Percentiles rank a stretch among this genome's conserved stretches.
Evolutionary conservation across 2,329 filamentous ascomycete species (phyloP).

Genomic region (Monosporascus cannonballus): DNA sequence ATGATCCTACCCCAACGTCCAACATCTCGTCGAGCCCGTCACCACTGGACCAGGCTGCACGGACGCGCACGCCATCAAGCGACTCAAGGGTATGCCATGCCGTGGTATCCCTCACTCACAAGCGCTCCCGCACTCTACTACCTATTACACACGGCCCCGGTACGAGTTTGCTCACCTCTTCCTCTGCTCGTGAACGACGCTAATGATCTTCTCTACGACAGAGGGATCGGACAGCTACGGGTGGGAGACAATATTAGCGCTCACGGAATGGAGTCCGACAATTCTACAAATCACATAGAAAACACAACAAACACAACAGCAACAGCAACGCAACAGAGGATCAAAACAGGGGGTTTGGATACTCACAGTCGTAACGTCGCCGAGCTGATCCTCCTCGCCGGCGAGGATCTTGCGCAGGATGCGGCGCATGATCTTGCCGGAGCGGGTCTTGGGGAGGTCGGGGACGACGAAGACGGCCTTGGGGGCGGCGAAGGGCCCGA

Average conservation of each 20-base stretch:
- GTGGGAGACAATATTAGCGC: background rate
- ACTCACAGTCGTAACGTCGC: conserved; percentile 84
- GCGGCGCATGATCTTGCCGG: conserved; percentile 97
- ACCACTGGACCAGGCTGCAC: no score
- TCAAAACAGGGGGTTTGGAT: background rate
- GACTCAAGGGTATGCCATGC: background rate
- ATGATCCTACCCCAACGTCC: no score
- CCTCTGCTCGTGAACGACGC: conserved; percentile 61
- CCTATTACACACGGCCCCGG: background rate
- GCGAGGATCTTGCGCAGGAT: conserved; percentile 96
- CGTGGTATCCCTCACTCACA: conserved; percentile 11
- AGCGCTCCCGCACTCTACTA: conserved; percentile 3
- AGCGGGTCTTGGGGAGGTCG: conserved; percentile 94
- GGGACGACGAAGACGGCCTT: conserved; percentile 89
- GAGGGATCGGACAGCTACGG: conserved; percentile 76
- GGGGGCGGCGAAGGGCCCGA: conserved; percentile 93
- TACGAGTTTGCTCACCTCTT: conserved; percentile 37
- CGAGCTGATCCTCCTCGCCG: conserved; percentile 93
- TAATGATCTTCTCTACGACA: conserved; percentile 86
- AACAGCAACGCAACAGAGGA: background rate
- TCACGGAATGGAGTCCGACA: no score
- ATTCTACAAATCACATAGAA: no score
- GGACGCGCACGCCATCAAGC: no score
- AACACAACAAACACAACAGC: background rate
- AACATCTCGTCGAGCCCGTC: no score